Evolutionary conservation across 441 rosid genomes (phyloP).

Genomic region (Isatis lusitanica): DNA sequence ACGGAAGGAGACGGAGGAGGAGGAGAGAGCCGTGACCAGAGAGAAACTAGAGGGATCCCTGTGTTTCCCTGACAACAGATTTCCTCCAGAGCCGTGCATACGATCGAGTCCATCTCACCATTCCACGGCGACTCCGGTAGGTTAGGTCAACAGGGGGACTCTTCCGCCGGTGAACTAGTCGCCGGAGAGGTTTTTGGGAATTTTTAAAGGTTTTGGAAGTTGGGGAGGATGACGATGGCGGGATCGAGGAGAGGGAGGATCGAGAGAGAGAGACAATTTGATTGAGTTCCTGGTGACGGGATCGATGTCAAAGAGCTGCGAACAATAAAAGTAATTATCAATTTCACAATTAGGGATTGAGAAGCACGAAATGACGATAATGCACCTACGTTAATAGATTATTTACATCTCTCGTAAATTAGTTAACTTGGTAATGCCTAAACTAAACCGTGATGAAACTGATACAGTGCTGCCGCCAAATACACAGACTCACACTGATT

Average conservation of each 20-base stretch:
- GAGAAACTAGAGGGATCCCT: constrained; percentile 52
- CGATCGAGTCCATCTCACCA: constrained; percentile 59
- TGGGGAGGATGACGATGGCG: not conserved
- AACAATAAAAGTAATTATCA: not conserved
- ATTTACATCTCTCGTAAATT: too few species aligned
- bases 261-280: not conserved
- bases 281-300: constrained; percentile 7
- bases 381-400: too few species aligned
- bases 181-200: not conserved
- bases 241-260: not conserved
- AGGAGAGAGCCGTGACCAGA: constrained; percentile 49
- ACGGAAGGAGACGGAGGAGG: constrained; percentile 43
- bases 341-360: not conserved
- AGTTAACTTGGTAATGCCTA: too few species aligned
- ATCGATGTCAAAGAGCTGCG: not conserved
- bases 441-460: too few species aligned
- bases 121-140: not conserved
- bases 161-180: not conserved
- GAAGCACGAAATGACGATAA: too few species aligned
- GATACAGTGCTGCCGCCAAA: too few species aligned
- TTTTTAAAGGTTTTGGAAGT: too few species aligned
- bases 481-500: too few species aligned
- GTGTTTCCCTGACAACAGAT: constrained; percentile 64
- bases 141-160: constrained; percentile 16
- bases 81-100: constrained; percentile 75